phyloP scores from a whole-genome alignment of 169 alveolate genomes.

The Plasmodium ovale region DNA sequence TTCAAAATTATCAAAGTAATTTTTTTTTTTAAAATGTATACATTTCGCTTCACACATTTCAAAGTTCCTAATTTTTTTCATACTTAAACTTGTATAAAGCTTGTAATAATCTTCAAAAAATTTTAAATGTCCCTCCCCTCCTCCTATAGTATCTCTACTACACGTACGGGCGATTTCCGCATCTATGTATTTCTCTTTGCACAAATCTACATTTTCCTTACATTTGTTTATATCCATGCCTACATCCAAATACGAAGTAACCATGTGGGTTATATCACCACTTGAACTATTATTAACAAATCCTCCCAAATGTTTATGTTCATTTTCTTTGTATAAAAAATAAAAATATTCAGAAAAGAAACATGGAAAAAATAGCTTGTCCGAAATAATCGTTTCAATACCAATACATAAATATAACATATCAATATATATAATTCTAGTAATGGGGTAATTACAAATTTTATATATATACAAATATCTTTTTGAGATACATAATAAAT shows the following conservation, averaged over 20 bases:
- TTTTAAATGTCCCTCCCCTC: conserved; percentile 26
- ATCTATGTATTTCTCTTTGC: neutral
- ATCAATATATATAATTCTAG: conserved; percentile 46
- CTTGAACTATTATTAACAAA: conserved; percentile 5
- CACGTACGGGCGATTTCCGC: neutral
- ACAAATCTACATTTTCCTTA: conserved; percentile 12
- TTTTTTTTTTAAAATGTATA: conserved; percentile 43
- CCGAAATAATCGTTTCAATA: conserved; percentile 57
- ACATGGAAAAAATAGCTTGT: conserved; percentile 60
- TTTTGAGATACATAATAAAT: conserved; percentile 47
- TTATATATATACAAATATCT: conserved; percentile 56
- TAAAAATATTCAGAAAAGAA: conserved; percentile 74
- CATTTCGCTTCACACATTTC: conserved; percentile 53
- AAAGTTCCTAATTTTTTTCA: conserved; percentile 34
- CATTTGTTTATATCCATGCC: conserved; percentile 8
- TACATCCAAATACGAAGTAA: neutral
- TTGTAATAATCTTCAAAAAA: conserved; percentile 56
- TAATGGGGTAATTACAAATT: conserved; percentile 41
- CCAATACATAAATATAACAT: conserved; percentile 59
- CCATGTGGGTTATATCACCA: conserved; percentile 19
- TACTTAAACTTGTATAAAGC: conserved; percentile 20
- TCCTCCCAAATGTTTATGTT: neutral
- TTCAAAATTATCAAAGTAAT: conserved; percentile 7
- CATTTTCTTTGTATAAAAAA: conserved; percentile 35
- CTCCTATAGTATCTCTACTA: neutral